phyloP scores from a whole-genome alignment of 2,329 filamentous ascomycete genomes.

The Cordyceps pruinosa region DNA sequence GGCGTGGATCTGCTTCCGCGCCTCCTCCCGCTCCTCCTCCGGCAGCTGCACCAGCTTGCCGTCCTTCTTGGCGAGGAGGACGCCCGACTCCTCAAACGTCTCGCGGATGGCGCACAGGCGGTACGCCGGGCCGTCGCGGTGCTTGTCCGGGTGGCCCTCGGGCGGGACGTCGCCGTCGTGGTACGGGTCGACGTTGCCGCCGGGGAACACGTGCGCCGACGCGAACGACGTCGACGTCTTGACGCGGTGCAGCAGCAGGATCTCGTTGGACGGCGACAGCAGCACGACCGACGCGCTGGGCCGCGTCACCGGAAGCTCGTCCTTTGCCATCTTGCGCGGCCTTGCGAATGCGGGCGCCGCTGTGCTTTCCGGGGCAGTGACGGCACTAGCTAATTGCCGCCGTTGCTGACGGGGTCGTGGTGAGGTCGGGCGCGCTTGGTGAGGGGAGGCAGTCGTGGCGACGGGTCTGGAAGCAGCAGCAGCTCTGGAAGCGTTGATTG shows the following conservation, averaged over 20 bases:
- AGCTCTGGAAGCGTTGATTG: background rate
- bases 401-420: background rate
- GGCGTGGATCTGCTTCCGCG: conserved; percentile 61
- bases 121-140: conserved; percentile 67
- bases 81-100: conserved; percentile 91
- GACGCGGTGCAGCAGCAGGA: conserved; percentile 82
- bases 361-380: background rate
- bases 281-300: conserved; percentile 75
- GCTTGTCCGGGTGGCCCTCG: conserved; percentile 45
- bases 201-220: conserved; percentile 91
- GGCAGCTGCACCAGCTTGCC: conserved; percentile 55
- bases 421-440: background rate
- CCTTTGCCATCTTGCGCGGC: conserved; percentile 8
- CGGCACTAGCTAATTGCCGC: background rate
- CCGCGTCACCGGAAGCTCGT: conserved; percentile 36
- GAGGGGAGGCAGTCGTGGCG: background rate
- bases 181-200: conserved; percentile 69
- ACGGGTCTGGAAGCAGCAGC: background rate
- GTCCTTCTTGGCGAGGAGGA: conserved; percentile 59
- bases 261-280: conserved; percentile 77
- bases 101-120: conserved; percentile 80
- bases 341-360: background rate
- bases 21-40: conserved; percentile 54
- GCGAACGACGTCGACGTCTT: conserved; percentile 77
- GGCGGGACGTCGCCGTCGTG: conserved; percentile 61